Base-by-base conservation (phyloP, 495 filamentous ascomycete genomes). In the Melanomma pulvis-pyrius region DNA sequence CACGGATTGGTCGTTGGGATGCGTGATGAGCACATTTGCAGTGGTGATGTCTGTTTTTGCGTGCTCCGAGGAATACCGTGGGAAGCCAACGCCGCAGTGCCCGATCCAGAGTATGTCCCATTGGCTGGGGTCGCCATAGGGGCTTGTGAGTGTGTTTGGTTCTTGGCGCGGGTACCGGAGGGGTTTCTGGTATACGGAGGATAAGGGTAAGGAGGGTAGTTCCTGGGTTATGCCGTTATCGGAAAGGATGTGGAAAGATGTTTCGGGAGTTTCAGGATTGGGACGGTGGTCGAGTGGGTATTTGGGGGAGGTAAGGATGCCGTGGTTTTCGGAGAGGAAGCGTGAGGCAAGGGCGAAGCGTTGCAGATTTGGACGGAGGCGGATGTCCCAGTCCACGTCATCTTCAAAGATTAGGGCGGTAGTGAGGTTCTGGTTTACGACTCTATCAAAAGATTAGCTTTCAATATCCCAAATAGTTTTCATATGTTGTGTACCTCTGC, bases 121-220 rank as follows among this genome's bases (percentile, higher is more conserved):
- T 65, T 82, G 75, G 25, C 82, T 78, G 13, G 62, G 62, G 44
- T 70, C 63, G 26, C 68, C 68, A 25, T 70, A 70, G 19, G 68
- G 68, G 5, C 62, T 67, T 21, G 47, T 69, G 1, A 48, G 61
- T 13, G 12, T 39, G 59, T 58, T 39, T 11, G 34, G 9, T 21
- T 62, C 1, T 19, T 48, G 63, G 13, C 52, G 44, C 1, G 60
- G 49, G 26, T 47, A 48, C 21, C 36, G 61, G 19, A 54, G 64
- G 11, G 30, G 48, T 41, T 69, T 59, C 22, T 44, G 9, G 67
- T 65, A 60, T 0, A 65, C 28, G 13, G 67, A 69, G 17, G 54
- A 55, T 21, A 69, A 39, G n/a, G 60, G 53, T 1, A 69, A n/a
- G 1, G 67, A 64, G 19, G 67, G 67, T 0, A 69, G 50, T 17